These are phyloP conservation scores for Ceratobasidium papillatum DNA, from an alignment of 1,284 basidiomycete species.

Conservation along the genomic window DNA sequence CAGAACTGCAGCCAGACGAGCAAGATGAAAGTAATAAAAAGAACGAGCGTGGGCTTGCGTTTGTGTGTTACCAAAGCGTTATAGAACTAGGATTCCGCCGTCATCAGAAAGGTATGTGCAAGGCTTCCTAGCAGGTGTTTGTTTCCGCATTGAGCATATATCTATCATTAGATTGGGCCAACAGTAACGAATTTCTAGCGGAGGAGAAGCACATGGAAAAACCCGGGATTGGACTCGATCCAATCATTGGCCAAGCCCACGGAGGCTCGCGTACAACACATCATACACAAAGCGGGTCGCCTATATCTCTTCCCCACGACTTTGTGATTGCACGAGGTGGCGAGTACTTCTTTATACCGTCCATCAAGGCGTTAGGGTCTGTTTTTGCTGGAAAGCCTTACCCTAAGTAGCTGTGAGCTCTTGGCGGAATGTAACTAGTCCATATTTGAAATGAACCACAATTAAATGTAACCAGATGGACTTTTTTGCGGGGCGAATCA, in stretches of 20 bases:
- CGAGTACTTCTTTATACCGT: slow-evolving; percentile 59
- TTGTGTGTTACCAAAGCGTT: not conserved
- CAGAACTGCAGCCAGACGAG: not conserved
- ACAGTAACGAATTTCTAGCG: slow-evolving; percentile 48
- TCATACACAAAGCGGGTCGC: slow-evolving; percentile 48
- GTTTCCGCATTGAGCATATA: too few relatives aligned
- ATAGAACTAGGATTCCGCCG: not conserved
- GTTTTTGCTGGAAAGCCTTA: too few relatives aligned
- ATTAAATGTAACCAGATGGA: too few relatives aligned
- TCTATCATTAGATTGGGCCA: slow-evolving; percentile 47
- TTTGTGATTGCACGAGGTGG: slow-evolving; percentile 55
- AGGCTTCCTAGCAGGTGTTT: too few relatives aligned
- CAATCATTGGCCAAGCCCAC: slow-evolving; percentile 57
- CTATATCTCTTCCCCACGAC: slow-evolving; percentile 44
- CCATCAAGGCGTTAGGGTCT: slow-evolving; percentile 53
- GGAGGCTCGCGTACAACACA: slow-evolving; percentile 54
- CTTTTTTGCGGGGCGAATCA: too few relatives aligned
- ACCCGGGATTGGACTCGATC: slow-evolving; percentile 50
- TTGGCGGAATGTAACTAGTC: too few relatives aligned
- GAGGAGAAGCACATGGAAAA: slow-evolving; percentile 25
- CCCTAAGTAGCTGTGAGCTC: too few relatives aligned
- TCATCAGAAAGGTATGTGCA: not conserved
- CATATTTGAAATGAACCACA: too few relatives aligned
- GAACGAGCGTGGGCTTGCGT: slow-evolving; percentile 2
- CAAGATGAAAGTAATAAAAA: not conserved